Base-by-base conservation (phyloP, 805 yeast genomes). In the Schwanniomyces vanrijiae region DNA sequence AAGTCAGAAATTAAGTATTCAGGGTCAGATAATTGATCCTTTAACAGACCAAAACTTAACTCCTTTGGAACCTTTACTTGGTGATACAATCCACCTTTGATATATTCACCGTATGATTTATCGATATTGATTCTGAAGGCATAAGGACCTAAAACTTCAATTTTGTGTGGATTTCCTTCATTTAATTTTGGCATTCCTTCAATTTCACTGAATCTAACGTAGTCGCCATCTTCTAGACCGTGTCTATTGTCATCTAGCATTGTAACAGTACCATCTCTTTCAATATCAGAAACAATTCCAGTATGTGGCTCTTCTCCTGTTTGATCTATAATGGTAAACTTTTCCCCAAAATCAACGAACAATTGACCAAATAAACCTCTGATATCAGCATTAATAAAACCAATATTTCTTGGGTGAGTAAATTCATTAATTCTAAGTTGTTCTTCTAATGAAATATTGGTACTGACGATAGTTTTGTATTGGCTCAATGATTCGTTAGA, bases 171-270 rank as follows among this genome's bases (percentile, higher is more conserved):
- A 46, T 78, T 69, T 4, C 92, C 96, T 55, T 83, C 84, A 64
- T 91, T 88, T 52, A 90, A 71, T 52, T 77, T 77, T 8, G 79
- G 83, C 61, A 90, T 75, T 34, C 98, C 98, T 60, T 84, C 80
- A 31, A 91, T 85, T 68, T 91, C 98, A 11, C 86, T 62, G 59
- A 94, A 90, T 65, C 86, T 88, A 46, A 94, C 96, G 61, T 71
- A 87, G 58, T 88, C 87, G 14, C 97, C 98, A 66, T 90, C 96
- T 73, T 91, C 89, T 45, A 94, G 76, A 16, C 96, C 96, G 62
- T 94, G 99, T 67, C 98, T 84, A 50, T 82, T 84, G 53, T 90
- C 97, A 62, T 88, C 96, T 57, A 92, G 77, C 76, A 88, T 89
- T 18, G 97, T 86, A n/a, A 94, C 97, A 9, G 90, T 86, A 48